phyloP scores from a whole-genome alignment of 148 eudicot genomes.

The Arctostaphylos glauca region DNA sequence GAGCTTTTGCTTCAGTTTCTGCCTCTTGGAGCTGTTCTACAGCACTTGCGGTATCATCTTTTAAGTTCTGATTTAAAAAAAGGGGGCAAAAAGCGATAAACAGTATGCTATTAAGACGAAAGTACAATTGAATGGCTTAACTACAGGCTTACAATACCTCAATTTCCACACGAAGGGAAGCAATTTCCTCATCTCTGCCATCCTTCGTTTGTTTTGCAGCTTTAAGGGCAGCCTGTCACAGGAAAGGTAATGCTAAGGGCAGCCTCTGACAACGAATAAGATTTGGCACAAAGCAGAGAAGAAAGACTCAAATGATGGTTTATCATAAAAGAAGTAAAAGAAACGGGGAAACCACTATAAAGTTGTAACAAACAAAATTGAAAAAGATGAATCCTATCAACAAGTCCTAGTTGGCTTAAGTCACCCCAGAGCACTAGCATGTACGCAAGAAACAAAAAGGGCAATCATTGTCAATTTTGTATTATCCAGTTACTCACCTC shows the following conservation, averaged over 20 bases:
- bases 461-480: background rate
- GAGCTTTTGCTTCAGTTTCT: conserved; percentile 87
- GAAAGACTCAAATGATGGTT: background rate
- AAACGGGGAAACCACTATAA: background rate
- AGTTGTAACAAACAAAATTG: background rate
- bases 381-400: background rate
- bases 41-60: conserved; percentile 58
- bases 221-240: conserved; percentile 76
- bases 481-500: conserved; percentile 54
- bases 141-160: conserved; percentile 47
- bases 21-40: conserved; percentile 70
- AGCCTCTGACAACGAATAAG: conserved; percentile 7
- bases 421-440: background rate
- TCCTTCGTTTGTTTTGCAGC: conserved; percentile 74
- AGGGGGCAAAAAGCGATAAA: background rate
- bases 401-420: background rate
- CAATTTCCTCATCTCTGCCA: conserved; percentile 77
- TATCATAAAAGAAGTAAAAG: background rate
- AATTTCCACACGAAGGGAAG: conserved; percentile 62
- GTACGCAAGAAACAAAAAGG: background rate
- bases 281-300: conserved; percentile 16
- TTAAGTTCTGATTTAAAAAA: conserved; percentile 51
- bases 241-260: conserved; percentile 15
- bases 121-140: background rate
- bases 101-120: background rate